Evolutionary conservation across 164 flowering plant species (phyloP), one percentile per base, ranked within the genome.

Genomic region (Stephania cephalantha): DNA sequence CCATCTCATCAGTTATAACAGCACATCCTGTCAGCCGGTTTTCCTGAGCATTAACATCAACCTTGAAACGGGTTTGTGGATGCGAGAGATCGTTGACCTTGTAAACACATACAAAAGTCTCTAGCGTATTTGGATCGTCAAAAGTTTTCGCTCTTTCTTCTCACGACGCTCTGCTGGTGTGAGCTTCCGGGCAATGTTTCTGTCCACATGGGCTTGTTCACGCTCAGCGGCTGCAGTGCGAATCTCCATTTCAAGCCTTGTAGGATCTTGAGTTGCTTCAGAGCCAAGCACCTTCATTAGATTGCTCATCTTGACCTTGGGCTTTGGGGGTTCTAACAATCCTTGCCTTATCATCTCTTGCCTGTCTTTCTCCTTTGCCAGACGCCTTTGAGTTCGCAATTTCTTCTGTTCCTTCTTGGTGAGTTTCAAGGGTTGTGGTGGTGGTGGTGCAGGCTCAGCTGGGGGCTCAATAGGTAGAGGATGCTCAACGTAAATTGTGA

Each of bases 291-390:
- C 98, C 82, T 88, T 95, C 98, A 93, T 93, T 61, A 95, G 86
- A 84, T 95, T 95, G 83, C 98, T 95, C 97, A 95, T 92, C 80
- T 93, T 95, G 20, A 95, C 88, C 78, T 93, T 95, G 6, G 98
- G 85, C 77, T 93, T 95, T 30, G 99, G 99, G 11, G 99, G 98
- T 80, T 93, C 98, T 53, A 95, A 22, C 70, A 95, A 81, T 29
- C 99, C 99, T 80, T 93, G 98, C 77, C 98, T 87, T 66, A 95
- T 90, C 99, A 95, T 95, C 79, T 95, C 99, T 81, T 95, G 99
- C 81, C 86, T 88, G n/a, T 92, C 97, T 77, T 93, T 92, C 79
- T 95, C 99, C 80, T 85, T 89, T 0, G 94, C 93, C 61, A 95
- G 82, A 30, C 99, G 94, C 1, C 94, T 78, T 79, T 95, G 99